Evolutionary conservation across 208 protist species (phyloP).

Genomic region (Strigomonas oncopelti): DNA sequence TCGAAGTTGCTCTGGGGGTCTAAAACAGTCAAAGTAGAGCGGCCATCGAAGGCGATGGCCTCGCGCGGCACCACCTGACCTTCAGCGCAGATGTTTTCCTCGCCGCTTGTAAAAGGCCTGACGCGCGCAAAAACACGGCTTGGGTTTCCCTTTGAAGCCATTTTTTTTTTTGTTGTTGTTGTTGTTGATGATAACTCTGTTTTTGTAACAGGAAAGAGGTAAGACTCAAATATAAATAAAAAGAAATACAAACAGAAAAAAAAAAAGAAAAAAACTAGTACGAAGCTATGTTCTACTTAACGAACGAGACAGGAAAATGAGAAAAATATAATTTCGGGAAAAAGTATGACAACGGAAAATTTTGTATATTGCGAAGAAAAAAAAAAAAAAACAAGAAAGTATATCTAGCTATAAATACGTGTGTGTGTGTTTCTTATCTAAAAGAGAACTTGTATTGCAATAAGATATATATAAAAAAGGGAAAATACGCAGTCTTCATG

Average conservation of each 20-base stretch:
- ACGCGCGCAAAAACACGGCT: constrained; percentile 68
- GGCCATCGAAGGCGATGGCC: constrained; percentile 54
- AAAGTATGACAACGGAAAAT: too few species aligned
- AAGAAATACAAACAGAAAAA: constrained; percentile 16
- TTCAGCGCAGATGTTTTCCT: constrained; percentile 67
- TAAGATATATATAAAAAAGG: not conserved
- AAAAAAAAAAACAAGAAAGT: too few species aligned
- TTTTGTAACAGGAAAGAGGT: constrained; percentile 8
- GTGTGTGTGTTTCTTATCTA: too few species aligned
- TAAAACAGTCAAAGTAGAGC: constrained; percentile 50
- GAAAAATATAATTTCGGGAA: not conserved
- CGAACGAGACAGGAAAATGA: not conserved
- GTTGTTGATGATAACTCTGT: constrained; percentile 15
- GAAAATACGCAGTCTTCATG: not conserved
- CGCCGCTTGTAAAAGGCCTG: constrained; percentile 64
- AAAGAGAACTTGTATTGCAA: not conserved
- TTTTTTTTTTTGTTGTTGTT: constrained; percentile 19
- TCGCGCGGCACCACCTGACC: constrained; percentile 65
- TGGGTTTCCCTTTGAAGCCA: constrained; percentile 21
- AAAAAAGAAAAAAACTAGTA: constrained; percentile 8
- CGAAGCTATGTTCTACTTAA: not conserved
- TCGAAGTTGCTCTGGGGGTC: constrained; percentile 66
- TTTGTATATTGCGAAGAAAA: too few species aligned
- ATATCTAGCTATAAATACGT: too few species aligned
- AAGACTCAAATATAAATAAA: constrained; percentile 15